phyloP scores from a whole-genome alignment of 805 yeast species.

The Grigorovia jiainica region DNA sequence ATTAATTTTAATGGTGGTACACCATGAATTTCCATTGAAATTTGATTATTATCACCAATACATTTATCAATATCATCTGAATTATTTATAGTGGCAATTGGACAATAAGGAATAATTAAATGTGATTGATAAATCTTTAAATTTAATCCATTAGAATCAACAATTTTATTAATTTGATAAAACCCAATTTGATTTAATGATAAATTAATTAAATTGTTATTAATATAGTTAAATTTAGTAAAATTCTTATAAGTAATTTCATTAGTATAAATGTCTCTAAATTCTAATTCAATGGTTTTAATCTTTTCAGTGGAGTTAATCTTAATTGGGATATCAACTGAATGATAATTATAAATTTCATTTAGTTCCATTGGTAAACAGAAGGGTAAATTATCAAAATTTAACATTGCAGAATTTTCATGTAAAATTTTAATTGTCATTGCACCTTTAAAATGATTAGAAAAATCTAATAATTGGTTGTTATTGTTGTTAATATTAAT shows the following conservation, averaged over 20 bases:
- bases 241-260: conserved; percentile 40
- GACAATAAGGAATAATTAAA: conserved; percentile 66
- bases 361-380: conserved; percentile 43
- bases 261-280: conserved; percentile 46
- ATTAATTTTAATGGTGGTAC: conserved; percentile 65
- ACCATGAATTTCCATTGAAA: conserved; percentile 53
- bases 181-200: conserved; percentile 65
- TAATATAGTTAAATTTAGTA: conserved; percentile 45
- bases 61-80: conserved; percentile 44
- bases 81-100: conserved; percentile 48
- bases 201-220: conserved; percentile 31
- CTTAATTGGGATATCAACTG: conserved; percentile 49
- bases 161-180: conserved; percentile 60
- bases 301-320: conserved; percentile 74
- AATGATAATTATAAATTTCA: neutral
- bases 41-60: conserved; percentile 45
- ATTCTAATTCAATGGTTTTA: conserved; percentile 54
- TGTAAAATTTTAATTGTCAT: conserved; percentile 84
- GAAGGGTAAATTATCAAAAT: conserved; percentile 58
- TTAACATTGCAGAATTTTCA: conserved; percentile 76
- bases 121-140: conserved; percentile 54
- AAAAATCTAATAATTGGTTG: conserved; percentile 18
- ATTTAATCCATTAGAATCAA: conserved; percentile 54
- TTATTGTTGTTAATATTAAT: conserved; percentile 17
- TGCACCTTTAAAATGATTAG: conserved; percentile 67